A percentile compares a stretch with the other conserved stretches of the same genome.
phyloP scores from a whole-genome alignment of 176 grass and related monocot genomes.

The Oryza australiensis region DNA sequence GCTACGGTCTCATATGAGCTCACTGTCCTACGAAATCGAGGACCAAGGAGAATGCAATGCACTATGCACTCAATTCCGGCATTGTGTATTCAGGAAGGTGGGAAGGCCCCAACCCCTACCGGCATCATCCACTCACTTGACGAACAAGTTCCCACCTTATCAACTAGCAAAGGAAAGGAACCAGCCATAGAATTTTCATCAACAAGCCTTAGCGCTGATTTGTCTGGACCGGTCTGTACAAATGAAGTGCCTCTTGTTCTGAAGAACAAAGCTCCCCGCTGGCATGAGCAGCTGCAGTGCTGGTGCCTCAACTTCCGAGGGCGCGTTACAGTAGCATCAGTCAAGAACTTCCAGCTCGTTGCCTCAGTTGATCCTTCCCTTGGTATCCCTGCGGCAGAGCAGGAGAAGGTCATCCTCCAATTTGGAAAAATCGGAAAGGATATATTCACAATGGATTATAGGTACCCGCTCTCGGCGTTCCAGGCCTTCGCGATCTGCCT shows the following conservation, averaged over 20 bases:
- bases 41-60: conserved; percentile 93
- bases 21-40: conserved; percentile 88
- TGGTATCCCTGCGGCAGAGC: conserved; percentile 53
- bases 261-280: conserved; percentile 94
- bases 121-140: conserved; percentile 64
- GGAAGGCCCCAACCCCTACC: conserved; percentile 70
- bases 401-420: conserved; percentile 93
- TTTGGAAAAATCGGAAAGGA: conserved; percentile 99
- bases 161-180: conserved; percentile 60
- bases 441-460: conserved; percentile 97
- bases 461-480: conserved; percentile 88
- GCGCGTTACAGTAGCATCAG: conserved; percentile 85
- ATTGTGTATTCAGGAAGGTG: conserved; percentile 63
- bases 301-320: conserved; percentile 99
- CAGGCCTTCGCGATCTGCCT: conserved; percentile 95
- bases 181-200: conserved; percentile 48
- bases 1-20: conserved; percentile 85
- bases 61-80: conserved; percentile 85
- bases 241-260: conserved; percentile 56
- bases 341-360: conserved; percentile 98
- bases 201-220: conserved; percentile 46
- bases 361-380: conserved; percentile 66
- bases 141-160: conserved; percentile 47
- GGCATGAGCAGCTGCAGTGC: conserved; percentile 97
- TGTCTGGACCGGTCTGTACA: conserved; percentile 16